Evolutionary conservation across 1,139 yeast genomes (phyloP).

Genomic region (Kurtzmaniella natalensis): DNA sequence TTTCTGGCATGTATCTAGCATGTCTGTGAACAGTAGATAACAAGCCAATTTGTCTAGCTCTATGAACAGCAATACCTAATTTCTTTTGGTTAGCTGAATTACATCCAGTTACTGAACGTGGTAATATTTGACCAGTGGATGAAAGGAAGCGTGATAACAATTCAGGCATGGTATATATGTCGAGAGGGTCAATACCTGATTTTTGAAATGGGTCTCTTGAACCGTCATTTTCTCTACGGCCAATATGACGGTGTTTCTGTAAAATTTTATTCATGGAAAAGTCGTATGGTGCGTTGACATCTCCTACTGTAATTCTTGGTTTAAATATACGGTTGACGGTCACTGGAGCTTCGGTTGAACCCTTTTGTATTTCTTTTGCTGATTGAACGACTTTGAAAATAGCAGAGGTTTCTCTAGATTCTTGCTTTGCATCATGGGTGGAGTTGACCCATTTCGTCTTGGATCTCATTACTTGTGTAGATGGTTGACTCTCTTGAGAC

Average conservation of each 20-base stretch:
- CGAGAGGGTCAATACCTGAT: conserved; percentile 58
- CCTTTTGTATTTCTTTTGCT: conserved; percentile 23
- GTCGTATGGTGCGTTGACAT: conserved; percentile 70
- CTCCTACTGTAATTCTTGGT: conserved; percentile 38
- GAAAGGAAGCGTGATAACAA: conserved; percentile 55
- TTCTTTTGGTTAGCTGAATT: conserved; percentile 57
- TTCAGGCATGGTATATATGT: conserved; percentile 63
- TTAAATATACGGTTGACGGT: conserved; percentile 24
- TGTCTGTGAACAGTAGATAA: conserved; percentile 61
- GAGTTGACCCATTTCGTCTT: conserved; percentile 5
- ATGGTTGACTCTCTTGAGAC: no score
- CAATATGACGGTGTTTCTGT: conserved; percentile 30
- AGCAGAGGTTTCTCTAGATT: conserved; percentile 3
- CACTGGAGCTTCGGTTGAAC: conserved; percentile 19
- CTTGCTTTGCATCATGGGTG: neutral
- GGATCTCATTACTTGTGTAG: conserved; percentile 7
- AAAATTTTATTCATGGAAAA: conserved; percentile 54
- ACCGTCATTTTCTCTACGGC: no score
- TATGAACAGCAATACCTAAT: conserved; percentile 61
- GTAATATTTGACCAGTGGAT: conserved; percentile 63
- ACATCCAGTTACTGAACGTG: conserved; percentile 66
- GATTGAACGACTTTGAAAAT: conserved; percentile 8
- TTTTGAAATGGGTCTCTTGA: conserved; percentile 43
- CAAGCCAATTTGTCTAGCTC: conserved; percentile 67
- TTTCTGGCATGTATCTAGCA: conserved; percentile 37